Evolutionary conservation across 2,329 filamentous ascomycete species (phyloP).

Genomic region (Colletotrichum falcatum): DNA sequence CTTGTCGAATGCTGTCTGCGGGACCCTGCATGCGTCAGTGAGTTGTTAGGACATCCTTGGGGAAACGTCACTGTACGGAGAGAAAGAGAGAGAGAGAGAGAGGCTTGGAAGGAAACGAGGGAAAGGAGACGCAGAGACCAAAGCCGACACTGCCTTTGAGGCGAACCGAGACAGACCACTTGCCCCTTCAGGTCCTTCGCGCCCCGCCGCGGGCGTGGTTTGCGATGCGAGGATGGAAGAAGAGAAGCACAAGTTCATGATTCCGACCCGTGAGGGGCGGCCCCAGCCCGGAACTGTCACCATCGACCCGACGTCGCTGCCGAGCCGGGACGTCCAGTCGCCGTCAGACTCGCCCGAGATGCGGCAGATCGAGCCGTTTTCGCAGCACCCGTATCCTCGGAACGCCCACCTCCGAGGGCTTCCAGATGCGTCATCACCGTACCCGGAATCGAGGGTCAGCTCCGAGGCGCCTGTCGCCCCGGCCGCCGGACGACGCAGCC

Average conservation of each 20-base stretch:
- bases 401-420: constrained; percentile 17
- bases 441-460: constrained; percentile 27
- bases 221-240: constrained; percentile 33
- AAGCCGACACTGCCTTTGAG: neutral
- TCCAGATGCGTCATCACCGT: constrained; percentile 23
- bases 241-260: constrained; percentile 40
- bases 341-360: constrained; percentile 26
- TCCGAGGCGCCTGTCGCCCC: constrained; percentile 9
- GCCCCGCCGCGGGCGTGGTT: constrained; percentile 19
- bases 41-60: neutral
- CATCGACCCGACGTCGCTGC: constrained; percentile 6
- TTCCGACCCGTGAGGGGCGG: constrained; percentile 32
- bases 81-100: neutral
- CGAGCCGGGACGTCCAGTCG: constrained; percentile 1
- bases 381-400: constrained; percentile 25
- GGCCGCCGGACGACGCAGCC: constrained; percentile 14
- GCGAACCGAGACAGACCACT: neutral
- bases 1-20: constrained; percentile 10
- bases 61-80: neutral
- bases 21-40: constrained; percentile 22
- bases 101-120: neutral
- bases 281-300: constrained; percentile 9
- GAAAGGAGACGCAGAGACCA: neutral
- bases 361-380: constrained; percentile 28
- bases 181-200: neutral